Conservation (phyloP, 2,329 filamentous ascomycete genomes). For the Eurotiales sp. region DNA sequence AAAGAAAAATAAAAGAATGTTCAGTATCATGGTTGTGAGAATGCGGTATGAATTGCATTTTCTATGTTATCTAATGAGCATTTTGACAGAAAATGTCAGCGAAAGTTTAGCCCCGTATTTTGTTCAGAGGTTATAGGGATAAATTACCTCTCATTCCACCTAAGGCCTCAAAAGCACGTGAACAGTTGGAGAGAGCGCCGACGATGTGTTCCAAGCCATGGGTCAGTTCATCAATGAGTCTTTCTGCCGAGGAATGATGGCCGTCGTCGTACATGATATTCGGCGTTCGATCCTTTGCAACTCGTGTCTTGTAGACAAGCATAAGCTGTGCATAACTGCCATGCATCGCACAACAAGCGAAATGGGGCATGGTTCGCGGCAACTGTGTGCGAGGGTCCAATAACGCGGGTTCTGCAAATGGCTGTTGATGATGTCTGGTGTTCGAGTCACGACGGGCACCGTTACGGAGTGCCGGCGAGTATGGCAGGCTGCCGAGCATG, state of each 20-base stretch:
- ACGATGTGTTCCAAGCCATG: constrained; percentile 38
- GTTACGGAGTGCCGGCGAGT: constrained; percentile 29
- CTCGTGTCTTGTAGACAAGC: constrained; percentile 41
- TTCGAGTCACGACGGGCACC: constrained; percentile 7
- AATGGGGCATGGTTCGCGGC: constrained; percentile 45
- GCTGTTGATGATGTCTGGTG: constrained; percentile 7
- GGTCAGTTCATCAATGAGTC: constrained; percentile 33
- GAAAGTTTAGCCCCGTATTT: not conserved
- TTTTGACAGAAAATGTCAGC: not conserved
- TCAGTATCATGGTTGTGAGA: constrained; percentile 24
- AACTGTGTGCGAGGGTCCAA: constrained; percentile 19
- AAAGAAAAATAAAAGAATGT: not conserved
- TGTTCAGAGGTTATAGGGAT: too few species aligned
- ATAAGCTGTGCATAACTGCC: constrained; percentile 46
- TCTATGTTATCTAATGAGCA: constrained; percentile 37
- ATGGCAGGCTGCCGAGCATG: constrained; percentile 39
- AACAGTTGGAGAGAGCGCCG: constrained; percentile 36
- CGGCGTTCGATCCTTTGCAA: constrained; percentile 30
- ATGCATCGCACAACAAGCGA: constrained; percentile 47
- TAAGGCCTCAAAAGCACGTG: constrained; percentile 40
- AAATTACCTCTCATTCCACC: constrained; percentile 42
- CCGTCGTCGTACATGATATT: constrained; percentile 21
- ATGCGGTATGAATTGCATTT: constrained; percentile 41
- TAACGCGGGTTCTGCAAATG: constrained; percentile 16
- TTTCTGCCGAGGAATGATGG: constrained; percentile 24